These are phyloP conservation scores for Helminthosporium solani DNA, from an alignment of 2,329 filamentous ascomycete species.

Conservation along the genomic window DNA sequence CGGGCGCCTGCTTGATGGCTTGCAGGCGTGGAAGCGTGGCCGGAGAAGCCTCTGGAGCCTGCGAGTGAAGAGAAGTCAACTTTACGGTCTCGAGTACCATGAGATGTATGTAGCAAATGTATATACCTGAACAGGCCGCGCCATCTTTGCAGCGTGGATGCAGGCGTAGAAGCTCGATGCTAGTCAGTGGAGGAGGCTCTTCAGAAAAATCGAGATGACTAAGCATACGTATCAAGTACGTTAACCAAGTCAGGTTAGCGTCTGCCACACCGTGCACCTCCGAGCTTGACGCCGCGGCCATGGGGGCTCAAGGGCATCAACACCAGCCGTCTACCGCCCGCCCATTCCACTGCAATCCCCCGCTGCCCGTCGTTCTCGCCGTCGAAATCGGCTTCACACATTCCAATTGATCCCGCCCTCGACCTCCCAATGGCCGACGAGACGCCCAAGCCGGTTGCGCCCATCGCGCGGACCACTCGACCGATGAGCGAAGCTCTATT, in stretches of 20 bases:
- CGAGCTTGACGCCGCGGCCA: constrained; percentile 14
- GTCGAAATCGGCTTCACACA: constrained; percentile 20
- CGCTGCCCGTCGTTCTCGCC: no score
- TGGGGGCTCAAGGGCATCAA: constrained; percentile 11
- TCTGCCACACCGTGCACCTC: constrained; percentile 4
- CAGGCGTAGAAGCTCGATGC: no score
- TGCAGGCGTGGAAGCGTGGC: constrained; percentile 43
- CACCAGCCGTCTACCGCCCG: constrained; percentile 9
- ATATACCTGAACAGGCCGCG: constrained; percentile 20
- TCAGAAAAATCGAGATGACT: constrained; percentile 24
- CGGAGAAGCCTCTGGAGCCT: neutral
- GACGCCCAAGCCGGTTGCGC: constrained; percentile 56
- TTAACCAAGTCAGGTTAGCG: no score
- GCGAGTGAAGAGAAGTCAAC: neutral
- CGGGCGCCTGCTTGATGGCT: constrained; percentile 42
- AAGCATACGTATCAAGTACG: no score
- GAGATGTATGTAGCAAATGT: neutral
- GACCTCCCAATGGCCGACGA: constrained; percentile 58
- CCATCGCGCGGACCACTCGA: constrained; percentile 67
- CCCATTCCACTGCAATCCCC: constrained; percentile 6
- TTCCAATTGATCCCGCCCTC: constrained; percentile 31
- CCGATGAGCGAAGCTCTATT: constrained; percentile 96
- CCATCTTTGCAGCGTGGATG: constrained; percentile 23
- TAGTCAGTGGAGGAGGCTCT: constrained; percentile 7
- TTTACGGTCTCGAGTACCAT: neutral